Evolutionary conservation across 2,329 filamentous ascomycete genomes (phyloP), one percentile per base, ranked within the genome.

Genomic region (Hypoxylon rubiginosum): DNA sequence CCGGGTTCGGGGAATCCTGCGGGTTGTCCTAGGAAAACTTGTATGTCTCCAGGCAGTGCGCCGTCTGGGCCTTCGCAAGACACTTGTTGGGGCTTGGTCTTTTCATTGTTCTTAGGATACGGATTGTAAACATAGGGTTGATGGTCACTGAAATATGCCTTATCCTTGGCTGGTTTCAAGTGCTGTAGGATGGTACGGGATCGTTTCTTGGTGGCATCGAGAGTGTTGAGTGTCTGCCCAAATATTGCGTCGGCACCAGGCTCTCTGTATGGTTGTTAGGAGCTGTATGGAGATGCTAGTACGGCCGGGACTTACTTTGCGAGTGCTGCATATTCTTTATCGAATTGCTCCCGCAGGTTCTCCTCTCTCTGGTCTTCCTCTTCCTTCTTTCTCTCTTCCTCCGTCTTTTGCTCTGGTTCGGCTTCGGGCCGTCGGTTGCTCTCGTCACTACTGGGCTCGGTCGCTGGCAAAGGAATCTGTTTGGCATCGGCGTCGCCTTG

Each of bases 31-130:
- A 88, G 90, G 70, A 90, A 92, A 50, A 88, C 87, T 6, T 89
- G 79, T 26, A 90, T 82, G 71, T 93, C 90, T 65, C 89, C 84
- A 7, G 86, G 78, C 51, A 82, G 82, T 62, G 84, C 81, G 46
- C 90, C 90, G 4, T 86, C 80, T 1, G 91, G 88, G 1, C 91
- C 91, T 54, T 86, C 80, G 76, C 92, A 94, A 1, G 89, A 78
- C 5, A 88, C 83, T 72, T 90, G 88, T 58, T 84, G 77, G 15
- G 89, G 90, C 51, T 85, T 82, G 68, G 82, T 78, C 3, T 82
- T 79, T 54, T 84, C 85, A 73, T 92, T 91, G 79, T 93, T 92
- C 15, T 86, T 81, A 0, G 91, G 91, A 68, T 93, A 94, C 0
- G 92, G 92, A 62, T 90, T 84, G 78, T 92, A 93, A 19, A 85